Percentiles rank a stretch among this genome's conserved stretches.
Evolutionary conservation across 1,284 basidiomycete genomes (phyloP).

Genomic region (Tetrapyrgos nigripes): DNA sequence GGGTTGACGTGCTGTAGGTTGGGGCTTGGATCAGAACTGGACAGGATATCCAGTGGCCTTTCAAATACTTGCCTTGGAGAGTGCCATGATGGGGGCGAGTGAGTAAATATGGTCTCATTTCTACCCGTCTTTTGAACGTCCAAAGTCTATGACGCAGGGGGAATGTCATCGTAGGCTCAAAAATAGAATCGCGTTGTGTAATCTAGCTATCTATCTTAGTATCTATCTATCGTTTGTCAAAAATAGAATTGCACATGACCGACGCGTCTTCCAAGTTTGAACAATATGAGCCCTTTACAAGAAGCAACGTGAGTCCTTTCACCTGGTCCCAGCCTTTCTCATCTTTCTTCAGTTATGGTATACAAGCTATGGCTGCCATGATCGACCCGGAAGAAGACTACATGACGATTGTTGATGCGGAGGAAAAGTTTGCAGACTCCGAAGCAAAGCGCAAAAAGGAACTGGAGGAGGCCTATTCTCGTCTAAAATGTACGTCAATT

Average conservation of each 20-base stretch:
- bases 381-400: slow-evolving; percentile 80
- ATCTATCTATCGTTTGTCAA: no score
- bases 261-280: no score
- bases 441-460: slow-evolving; percentile 65
- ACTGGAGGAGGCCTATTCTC: slow-evolving; percentile 65
- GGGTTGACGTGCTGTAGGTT: slow-evolving; percentile 64
- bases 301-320: slow-evolving; percentile 38
- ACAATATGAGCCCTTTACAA: slow-evolving; percentile 23
- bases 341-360: slow-evolving; percentile 56
- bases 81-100: slow-evolving; percentile 44
- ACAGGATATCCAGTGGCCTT: background rate
- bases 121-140: background rate
- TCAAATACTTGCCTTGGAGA: slow-evolving; percentile 47
- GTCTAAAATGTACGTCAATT: slow-evolving; percentile 57
- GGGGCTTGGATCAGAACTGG: background rate
- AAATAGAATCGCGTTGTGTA: no score
- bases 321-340: background rate
- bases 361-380: slow-evolving; percentile 69
- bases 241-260: no score
- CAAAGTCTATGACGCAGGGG: background rate
- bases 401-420: slow-evolving; percentile 71
- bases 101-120: background rate
- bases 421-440: slow-evolving; percentile 66
- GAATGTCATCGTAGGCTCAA: no score
- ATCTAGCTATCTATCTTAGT: no score